A percentile compares a stretch with the other conserved stretches of the same genome.
Conservation (phyloP, 306 rosid genomes). For the Leucaena leucocephala region DNA sequence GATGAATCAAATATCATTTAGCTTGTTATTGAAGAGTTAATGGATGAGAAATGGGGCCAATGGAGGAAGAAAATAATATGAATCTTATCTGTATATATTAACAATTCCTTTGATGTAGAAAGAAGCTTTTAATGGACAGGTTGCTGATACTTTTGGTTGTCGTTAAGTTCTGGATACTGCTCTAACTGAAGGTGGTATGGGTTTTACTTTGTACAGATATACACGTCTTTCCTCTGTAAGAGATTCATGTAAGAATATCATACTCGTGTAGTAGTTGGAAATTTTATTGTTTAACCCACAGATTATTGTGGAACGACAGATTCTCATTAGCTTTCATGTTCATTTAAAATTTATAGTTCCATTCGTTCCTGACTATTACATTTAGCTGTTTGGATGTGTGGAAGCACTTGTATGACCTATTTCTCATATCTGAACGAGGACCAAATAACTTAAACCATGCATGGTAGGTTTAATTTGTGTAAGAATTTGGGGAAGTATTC, state of each 20-base stretch:
- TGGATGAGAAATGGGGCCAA: constrained; percentile 31
- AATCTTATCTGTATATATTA: constrained; percentile 33
- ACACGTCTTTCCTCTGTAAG: background rate
- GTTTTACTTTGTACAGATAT: constrained; percentile 7
- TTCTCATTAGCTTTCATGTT: background rate
- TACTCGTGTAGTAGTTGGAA: background rate
- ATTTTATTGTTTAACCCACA: background rate
- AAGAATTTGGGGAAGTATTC: too few species aligned
- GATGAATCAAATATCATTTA: constrained; percentile 25
- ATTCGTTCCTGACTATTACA: background rate
- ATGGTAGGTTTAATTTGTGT: background rate
- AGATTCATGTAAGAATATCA: constrained; percentile 4
- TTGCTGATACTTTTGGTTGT: constrained; percentile 25
- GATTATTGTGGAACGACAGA: constrained; percentile 6
- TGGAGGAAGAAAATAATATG: constrained; percentile 6
- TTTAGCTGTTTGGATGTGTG: background rate
- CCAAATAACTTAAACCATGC: background rate
- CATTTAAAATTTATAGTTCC: background rate
- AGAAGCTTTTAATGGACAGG: constrained; percentile 22
- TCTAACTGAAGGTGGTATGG: constrained; percentile 27
- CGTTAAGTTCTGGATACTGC: constrained; percentile 21
- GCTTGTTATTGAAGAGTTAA: constrained; percentile 31
- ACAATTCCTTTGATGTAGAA: constrained; percentile 34
- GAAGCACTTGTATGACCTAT: background rate
- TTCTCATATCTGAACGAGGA: background rate